phyloP scores from a whole-genome alignment of 2,329 filamentous ascomycete genomes.

The Colletotrichum chlorophyti region DNA sequence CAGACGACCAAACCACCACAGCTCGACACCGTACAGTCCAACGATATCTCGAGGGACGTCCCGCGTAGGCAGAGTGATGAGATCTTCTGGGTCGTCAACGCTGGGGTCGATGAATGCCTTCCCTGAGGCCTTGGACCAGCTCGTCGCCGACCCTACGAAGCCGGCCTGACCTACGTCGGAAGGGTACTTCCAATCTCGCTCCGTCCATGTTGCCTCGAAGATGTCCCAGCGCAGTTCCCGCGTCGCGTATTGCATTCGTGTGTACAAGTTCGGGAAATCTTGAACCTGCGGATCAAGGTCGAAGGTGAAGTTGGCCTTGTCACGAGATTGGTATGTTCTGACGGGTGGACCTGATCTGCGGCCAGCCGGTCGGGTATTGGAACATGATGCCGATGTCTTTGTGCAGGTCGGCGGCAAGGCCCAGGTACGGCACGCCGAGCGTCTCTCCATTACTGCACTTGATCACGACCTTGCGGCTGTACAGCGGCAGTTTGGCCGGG shows the following conservation, averaged over 20 bases:
- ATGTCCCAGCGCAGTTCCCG: conserved; percentile 42
- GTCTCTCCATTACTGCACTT: conserved; percentile 39
- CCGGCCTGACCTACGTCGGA: conserved; percentile 43
- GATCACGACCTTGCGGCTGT: conserved; percentile 42
- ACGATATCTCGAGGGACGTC: conserved; percentile 40
- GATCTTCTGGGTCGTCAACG: conserved; percentile 44
- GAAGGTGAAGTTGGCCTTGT: conserved; percentile 37
- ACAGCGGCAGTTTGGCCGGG: conserved; percentile 38
- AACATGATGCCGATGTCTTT: conserved; percentile 19
- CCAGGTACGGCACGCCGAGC: conserved; percentile 42
- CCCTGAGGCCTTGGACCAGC: conserved; percentile 42
- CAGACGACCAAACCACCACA: conserved; percentile 51
- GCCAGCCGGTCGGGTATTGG: conserved; percentile 17
- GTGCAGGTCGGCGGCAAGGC: conserved; percentile 24
- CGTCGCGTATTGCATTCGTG: conserved; percentile 32
- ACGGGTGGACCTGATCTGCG: conserved; percentile 15
- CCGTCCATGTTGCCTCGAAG: conserved; percentile 45
- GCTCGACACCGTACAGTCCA: conserved; percentile 31
- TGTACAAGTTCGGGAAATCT: conserved; percentile 35
- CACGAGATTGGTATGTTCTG: conserved; percentile 13
- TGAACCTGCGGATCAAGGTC: conserved; percentile 32
- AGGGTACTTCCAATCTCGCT: conserved; percentile 50
- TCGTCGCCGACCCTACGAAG: conserved; percentile 51
- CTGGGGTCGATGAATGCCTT: conserved; percentile 43
- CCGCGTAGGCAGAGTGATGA: conserved; percentile 44